Evolutionary conservation across 2,329 filamentous ascomycete species (phyloP).

Genomic region (Verruconis gallopava): DNA sequence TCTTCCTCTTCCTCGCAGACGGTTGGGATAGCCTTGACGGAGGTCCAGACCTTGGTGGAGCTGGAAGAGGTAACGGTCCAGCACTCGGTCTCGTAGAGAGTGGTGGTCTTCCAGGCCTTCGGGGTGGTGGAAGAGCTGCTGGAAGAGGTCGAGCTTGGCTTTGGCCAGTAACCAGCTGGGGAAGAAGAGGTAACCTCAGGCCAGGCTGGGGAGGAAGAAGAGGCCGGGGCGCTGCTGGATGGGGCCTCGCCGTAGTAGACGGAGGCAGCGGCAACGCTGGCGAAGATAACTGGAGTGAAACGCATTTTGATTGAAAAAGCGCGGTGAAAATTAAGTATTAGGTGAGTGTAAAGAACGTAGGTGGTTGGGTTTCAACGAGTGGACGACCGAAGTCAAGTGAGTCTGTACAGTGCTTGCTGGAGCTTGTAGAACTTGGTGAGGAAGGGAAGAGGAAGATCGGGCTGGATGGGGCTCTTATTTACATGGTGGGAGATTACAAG

Average conservation of each 20-base stretch:
- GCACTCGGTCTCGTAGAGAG: not conserved
- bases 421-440: constrained; percentile 24
- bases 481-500: constrained; percentile 23
- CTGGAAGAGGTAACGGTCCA: constrained; percentile 1
- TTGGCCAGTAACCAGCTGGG: not conserved
- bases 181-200: constrained; percentile 5
- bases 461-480: constrained; percentile 20
- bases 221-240: not conserved
- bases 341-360: constrained; percentile 26
- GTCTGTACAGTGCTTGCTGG: constrained; percentile 17
- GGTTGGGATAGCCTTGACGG: not conserved
- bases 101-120: not conserved
- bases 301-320: constrained; percentile 26
- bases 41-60: not conserved
- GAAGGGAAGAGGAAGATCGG: constrained; percentile 14
- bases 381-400: constrained; percentile 29
- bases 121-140: not conserved
- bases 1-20: not conserved
- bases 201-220: not conserved
- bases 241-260: constrained; percentile 16
- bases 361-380: constrained; percentile 25
- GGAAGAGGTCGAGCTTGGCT: not conserved
- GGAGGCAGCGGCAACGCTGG: constrained; percentile 20
- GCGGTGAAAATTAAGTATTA: constrained; percentile 11
- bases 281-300: constrained; percentile 21